A percentile compares a stretch with the other conserved stretches of the same genome.
These are phyloP conservation scores for Mucor velutinosus DNA, from an alignment of 371 early-diverging fungal genomes.

Conservation along the genomic window DNA sequence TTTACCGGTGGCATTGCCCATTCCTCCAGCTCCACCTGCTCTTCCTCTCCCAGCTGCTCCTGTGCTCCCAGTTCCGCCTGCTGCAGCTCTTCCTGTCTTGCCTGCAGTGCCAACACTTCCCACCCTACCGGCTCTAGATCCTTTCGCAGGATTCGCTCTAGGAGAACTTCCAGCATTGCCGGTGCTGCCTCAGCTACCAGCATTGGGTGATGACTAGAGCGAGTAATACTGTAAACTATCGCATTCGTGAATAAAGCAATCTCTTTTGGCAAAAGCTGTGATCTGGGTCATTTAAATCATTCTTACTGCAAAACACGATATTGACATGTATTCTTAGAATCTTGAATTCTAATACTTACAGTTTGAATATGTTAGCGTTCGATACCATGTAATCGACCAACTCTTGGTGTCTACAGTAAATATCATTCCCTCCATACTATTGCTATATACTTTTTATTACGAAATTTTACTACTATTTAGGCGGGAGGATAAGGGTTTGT, in stretches of 20 bases:
- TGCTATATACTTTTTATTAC: not conserved
- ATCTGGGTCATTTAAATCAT: not conserved
- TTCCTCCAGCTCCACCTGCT: not conserved
- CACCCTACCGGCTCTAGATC: not conserved
- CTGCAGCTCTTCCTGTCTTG: not conserved
- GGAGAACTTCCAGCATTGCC: not conserved
- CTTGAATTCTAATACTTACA: not conserved
- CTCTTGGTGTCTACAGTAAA: not conserved
- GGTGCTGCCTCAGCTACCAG: not conserved
- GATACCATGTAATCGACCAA: not conserved
- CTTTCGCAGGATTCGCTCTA: not conserved
- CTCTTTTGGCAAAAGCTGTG: not conserved
- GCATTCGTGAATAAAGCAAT: not conserved
- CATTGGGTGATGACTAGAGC: not conserved
- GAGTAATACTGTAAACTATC: not conserved
- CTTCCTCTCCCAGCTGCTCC: conserved; percentile 4
- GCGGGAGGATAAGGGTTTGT: not conserved
- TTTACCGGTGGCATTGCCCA: not conserved
- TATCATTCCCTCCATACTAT: too few relatives aligned
- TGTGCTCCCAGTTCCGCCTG: not conserved
- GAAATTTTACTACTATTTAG: not conserved
- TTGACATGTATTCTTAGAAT: not conserved
- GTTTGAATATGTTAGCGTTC: not conserved
- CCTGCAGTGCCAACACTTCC: not conserved
- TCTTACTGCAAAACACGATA: not conserved